Base-by-base conservation (phyloP, 2,329 filamentous ascomycete species). In the Elsinoe ampelina region DNA sequence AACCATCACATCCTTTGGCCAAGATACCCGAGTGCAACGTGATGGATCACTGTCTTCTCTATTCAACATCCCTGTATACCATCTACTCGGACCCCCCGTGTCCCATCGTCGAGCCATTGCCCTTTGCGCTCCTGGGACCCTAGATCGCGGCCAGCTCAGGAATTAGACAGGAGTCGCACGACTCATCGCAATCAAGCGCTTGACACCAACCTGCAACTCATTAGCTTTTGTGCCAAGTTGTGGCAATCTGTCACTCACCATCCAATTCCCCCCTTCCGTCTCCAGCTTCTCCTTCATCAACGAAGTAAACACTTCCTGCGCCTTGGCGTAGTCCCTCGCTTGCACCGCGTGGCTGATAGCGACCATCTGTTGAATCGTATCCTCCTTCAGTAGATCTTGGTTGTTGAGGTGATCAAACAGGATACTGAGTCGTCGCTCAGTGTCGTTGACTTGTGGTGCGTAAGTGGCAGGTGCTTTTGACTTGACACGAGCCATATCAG, bases 381-480 rank as follows among this genome's bases (percentile, higher is more conserved):
- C 85, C 1, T 87, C 81, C 73, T 86, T 87, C 56, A 97, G 77
- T 39, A 96, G 77, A 66, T 97, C 91, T 67, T 91, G 87, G 63
- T 97, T 97, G 78, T 97, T 98, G 47, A 98, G 78, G 70, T 96
- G 90, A 68, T 98, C 92, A 69, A 96, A 97, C n/a, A 98, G 77
- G 51, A 96, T 84, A 65, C 87, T 88, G 58, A 98, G 79, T 26
- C 93, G 84, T 74, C 95, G 95, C 70, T 95, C 89, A 1, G 91
- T 93, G 69, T 97, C 93, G 65, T 89, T 87, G 17, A 98, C 90
- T 69, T 97, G 91, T 12, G 84, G 80, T 61, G 88, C 85, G 74
- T 93, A 96, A 13, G 85, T 84, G n/a, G 85, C 77, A 15, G 93
- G 93, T 0, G 93, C 93, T 63, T 89, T 86, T 32, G 84, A 75